phyloP scores from a whole-genome alignment of 768 basidiomycete species.

The Sarcomyxa edulis region DNA sequence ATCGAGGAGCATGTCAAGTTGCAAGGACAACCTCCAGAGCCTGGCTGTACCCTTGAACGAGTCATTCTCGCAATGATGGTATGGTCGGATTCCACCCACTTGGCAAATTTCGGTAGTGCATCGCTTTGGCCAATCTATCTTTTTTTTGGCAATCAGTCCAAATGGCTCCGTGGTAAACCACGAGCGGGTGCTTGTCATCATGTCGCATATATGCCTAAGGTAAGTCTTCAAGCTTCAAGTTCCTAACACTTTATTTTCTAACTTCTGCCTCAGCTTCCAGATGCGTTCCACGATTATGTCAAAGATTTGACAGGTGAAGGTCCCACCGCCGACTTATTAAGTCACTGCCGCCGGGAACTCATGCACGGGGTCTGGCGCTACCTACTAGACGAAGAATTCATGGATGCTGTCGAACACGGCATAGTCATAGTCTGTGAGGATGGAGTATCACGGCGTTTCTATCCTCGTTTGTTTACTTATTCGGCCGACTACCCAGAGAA shows the following conservation, averaged over 20 bases:
- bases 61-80: constrained; percentile 16
- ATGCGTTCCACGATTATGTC: constrained; percentile 8
- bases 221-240: background rate
- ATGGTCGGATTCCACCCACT: constrained; percentile 23
- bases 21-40: constrained; percentile 1
- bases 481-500: constrained; percentile 33
- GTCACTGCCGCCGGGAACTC: constrained; percentile 25
- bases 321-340: constrained; percentile 14
- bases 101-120: constrained; percentile 21
- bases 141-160: constrained; percentile 27
- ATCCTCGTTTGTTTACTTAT: constrained; percentile 25
- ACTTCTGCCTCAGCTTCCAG: constrained; percentile 9
- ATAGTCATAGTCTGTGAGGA: constrained; percentile 23
- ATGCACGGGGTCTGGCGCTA: constrained; percentile 23
- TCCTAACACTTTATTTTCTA: background rate
- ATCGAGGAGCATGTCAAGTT: constrained; percentile 6
- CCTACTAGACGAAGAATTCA: constrained; percentile 20
- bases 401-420: constrained; percentile 21
- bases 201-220: constrained; percentile 25
- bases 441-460: constrained; percentile 21
- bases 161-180: constrained; percentile 22
- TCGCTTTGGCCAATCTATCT: constrained; percentile 29
- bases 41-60: constrained; percentile 8
- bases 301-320: constrained; percentile 1
- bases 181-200: constrained; percentile 15